A percentile compares a stretch with the other conserved stretches of the same genome.
phyloP scores from a whole-genome alignment of 345 rosid genomes.

The Melaleuca quinquenervia region DNA sequence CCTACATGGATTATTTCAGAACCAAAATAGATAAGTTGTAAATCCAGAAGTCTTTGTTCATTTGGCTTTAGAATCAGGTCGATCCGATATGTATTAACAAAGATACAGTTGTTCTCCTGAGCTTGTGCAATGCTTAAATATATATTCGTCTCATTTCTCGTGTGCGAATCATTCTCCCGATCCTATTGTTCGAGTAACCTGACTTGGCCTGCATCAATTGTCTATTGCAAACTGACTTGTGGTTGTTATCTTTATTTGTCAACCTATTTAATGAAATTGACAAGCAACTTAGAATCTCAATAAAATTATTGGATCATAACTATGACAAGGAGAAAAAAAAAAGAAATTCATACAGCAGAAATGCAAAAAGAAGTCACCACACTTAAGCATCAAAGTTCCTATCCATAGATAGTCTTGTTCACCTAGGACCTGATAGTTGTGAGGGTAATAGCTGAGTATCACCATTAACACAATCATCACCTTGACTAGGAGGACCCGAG shows the following conservation, averaged over 20 bases:
- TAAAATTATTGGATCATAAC: not conserved
- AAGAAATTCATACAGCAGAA: not conserved
- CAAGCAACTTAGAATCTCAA: not conserved
- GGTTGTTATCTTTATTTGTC: not conserved
- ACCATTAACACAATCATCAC: not conserved
- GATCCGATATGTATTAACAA: too few species aligned
- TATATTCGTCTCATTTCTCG: too few species aligned
- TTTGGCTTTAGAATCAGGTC: too few species aligned
- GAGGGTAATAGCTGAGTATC: not conserved
- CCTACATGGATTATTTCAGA: too few species aligned
- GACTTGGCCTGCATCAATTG: too few species aligned
- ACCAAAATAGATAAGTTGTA: too few species aligned
- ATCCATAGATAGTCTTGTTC: not conserved
- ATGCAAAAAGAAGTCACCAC: not conserved
- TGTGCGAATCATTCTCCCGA: too few species aligned
- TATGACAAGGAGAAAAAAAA: not conserved
- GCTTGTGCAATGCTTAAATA: too few species aligned
- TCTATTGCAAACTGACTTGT: not conserved
- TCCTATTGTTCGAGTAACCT: too few species aligned
- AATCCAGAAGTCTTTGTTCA: too few species aligned
- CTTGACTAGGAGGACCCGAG: not conserved
- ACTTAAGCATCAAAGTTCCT: not conserved
- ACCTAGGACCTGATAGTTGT: not conserved
- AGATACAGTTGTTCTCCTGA: too few species aligned
- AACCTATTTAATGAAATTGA: not conserved